phyloP scores from a whole-genome alignment of 139 green algal species.

The Micractinium conductrix region DNA sequence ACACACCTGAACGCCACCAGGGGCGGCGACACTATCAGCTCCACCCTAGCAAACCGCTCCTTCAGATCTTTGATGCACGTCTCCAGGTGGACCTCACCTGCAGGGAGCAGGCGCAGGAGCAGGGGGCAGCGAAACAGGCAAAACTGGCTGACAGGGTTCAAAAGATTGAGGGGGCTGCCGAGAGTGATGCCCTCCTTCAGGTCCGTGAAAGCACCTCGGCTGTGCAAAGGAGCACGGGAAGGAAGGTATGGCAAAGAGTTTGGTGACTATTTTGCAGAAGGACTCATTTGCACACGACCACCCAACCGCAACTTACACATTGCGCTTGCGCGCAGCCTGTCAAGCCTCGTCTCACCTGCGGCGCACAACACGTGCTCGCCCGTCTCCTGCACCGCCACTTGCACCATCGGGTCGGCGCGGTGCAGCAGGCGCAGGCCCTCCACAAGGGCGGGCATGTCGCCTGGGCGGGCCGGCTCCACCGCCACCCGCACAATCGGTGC shows the following conservation, averaged over 20 bases:
- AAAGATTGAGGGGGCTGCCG: too few relatives aligned
- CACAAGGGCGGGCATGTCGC: slow-evolving; percentile 82
- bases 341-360: slow-evolving; percentile 59
- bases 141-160: too few relatives aligned
- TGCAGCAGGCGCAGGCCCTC: slow-evolving; percentile 92
- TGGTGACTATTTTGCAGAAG: too few relatives aligned
- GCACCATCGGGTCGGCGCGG: slow-evolving; percentile 91
- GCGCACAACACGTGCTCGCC: slow-evolving; percentile 93
- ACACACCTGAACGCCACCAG: slow-evolving; percentile 87
- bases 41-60: slow-evolving; percentile 89
- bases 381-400: slow-evolving; percentile 60
- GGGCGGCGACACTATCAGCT: slow-evolving; percentile 91
- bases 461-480: slow-evolving; percentile 83
- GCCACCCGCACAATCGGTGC: slow-evolving; percentile 94
- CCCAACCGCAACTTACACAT: too few relatives aligned
- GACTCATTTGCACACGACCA: too few relatives aligned
- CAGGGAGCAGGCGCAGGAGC: background rate
- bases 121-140: background rate
- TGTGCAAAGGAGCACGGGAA: too few relatives aligned
- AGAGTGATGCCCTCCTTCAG: too few relatives aligned
- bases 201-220: too few relatives aligned
- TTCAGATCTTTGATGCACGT: slow-evolving; percentile 94
- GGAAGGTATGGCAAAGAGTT: too few relatives aligned
- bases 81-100: slow-evolving; percentile 98
- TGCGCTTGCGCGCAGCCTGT: too few relatives aligned